Conservation (phyloP, 306 rosid genomes). For the Abrus precatorius region DNA sequence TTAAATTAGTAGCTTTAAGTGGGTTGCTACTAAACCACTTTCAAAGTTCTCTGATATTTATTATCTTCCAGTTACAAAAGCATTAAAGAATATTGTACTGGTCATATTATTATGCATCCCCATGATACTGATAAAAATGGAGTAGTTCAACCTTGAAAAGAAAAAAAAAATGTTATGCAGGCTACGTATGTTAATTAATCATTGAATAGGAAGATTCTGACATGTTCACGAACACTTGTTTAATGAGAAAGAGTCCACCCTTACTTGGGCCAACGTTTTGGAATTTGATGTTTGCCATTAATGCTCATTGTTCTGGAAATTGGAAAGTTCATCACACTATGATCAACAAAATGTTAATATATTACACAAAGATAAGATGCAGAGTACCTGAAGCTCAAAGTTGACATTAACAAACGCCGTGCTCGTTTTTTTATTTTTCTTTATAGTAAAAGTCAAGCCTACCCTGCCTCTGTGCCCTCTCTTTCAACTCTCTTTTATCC, state of each 20-base stretch:
- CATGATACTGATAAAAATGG: neutral
- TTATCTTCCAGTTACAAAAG: neutral
- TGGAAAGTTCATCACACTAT: neutral
- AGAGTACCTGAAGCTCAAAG: conserved; percentile 44
- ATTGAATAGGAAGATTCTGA: neutral
- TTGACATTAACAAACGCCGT: conserved; percentile 42
- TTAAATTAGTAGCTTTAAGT: too few relatives aligned
- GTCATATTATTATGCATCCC: neutral
- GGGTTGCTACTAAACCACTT: neutral
- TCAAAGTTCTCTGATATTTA: neutral
- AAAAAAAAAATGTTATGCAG: neutral
- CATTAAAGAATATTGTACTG: neutral
- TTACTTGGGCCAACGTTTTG: neutral
- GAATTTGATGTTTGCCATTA: conserved; percentile 9
- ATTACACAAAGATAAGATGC: conserved; percentile 30
- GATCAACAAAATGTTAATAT: neutral
- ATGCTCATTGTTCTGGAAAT: neutral
- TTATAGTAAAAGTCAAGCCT: conserved; percentile 20
- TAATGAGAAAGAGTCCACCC: conserved; percentile 5
- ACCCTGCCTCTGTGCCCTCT: neutral
- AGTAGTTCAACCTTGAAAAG: neutral
- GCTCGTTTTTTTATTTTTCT: neutral
- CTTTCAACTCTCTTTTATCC: too few relatives aligned
- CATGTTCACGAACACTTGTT: neutral
- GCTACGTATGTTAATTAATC: too few relatives aligned